Percentiles rank a stretch among this genome's conserved stretches.
These are phyloP conservation scores for Rhizopogon sp. DNA, from an alignment of 768 basidiomycete genomes.

Conservation along the genomic window DNA sequence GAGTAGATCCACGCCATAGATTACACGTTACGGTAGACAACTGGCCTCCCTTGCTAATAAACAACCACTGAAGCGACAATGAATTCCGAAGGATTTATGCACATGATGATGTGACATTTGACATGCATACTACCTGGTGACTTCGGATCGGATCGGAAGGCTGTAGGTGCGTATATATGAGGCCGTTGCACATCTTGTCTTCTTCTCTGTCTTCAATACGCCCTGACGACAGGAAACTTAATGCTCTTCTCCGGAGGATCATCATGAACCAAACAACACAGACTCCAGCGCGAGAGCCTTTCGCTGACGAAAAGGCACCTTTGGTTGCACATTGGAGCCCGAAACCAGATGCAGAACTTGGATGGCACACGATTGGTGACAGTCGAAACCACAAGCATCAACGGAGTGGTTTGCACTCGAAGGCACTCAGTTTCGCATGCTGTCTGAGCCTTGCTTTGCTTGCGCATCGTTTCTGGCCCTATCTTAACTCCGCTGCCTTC, in stretches of 20 bases:
- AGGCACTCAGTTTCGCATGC: background rate
- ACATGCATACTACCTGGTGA: slow-evolving; percentile 6
- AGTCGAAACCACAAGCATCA: background rate
- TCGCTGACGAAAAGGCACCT: slow-evolving; percentile 1
- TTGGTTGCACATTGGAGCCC: background rate
- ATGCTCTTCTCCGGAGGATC: slow-evolving; percentile 6
- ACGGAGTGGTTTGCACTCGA: background rate
- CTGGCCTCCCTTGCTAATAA: background rate
- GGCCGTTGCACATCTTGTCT: background rate
- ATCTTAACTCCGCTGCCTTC: background rate
- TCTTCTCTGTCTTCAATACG: slow-evolving; percentile 2
- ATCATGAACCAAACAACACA: background rate
- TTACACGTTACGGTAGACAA: background rate
- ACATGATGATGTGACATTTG: too few species aligned
- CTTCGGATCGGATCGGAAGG: background rate
- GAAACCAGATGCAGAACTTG: slow-evolving; percentile 10
- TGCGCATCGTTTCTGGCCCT: slow-evolving; percentile 4
- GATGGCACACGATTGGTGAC: background rate
- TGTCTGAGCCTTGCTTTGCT: slow-evolving; percentile 10
- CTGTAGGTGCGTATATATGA: background rate
- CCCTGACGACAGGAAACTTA: slow-evolving; percentile 4
- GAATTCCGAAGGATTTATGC: background rate
- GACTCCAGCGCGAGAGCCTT: background rate
- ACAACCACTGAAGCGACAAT: background rate
- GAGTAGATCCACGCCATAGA: background rate